Base-by-base conservation (phyloP, 495 filamentous ascomycete species). In the Podospora sp. region DNA sequence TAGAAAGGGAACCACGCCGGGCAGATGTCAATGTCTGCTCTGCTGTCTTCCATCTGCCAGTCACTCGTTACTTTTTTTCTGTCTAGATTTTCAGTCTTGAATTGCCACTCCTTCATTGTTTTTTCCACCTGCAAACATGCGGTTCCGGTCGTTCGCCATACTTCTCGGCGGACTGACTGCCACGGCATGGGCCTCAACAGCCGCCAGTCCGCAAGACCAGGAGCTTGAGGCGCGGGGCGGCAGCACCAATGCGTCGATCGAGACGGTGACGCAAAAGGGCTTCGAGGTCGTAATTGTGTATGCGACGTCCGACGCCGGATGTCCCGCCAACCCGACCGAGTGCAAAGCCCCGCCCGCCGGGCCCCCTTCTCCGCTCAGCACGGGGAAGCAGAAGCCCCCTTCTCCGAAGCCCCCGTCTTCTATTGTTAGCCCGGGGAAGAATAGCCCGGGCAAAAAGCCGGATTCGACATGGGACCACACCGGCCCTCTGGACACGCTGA, bases 241-340 rank as follows among this genome's bases (percentile, higher is more conserved):
- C 40, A 46, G 40, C 40, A 46, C 40, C 21, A 62, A 62, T 27
- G 20, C 60, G 36, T 62, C 60, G 8, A 49, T 62, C 21, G 16
- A 46, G 9, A 36, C 36, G 16, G 18, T 24, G 20, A 25, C 60
- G 22, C 26, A 55, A 5, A 49, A 58, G 27, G 63, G 51, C 33
- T 65, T 65, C 35, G 63, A 65, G 53, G 63, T 65, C 36, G 63
- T 65, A 18, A 26, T 65, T 46, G 63, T 65, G 24, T 65, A 58
- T 49, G 53, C 26, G 9, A 22, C n/a, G 29, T 52, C 63, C 25
- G 53, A 59, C 20, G 52, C 25, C 20, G 63, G 63, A 26, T 65
- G 63, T 36, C 21, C 63, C 18, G 56, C 56, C 25, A 29, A 22
- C 16, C 56, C 56, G 56, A 35, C 22, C 56, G 24, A 59, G 56